These are phyloP conservation scores for Nannochloris sp. DNA, from an alignment of 139 green algal species.

Conservation along the genomic window DNA sequence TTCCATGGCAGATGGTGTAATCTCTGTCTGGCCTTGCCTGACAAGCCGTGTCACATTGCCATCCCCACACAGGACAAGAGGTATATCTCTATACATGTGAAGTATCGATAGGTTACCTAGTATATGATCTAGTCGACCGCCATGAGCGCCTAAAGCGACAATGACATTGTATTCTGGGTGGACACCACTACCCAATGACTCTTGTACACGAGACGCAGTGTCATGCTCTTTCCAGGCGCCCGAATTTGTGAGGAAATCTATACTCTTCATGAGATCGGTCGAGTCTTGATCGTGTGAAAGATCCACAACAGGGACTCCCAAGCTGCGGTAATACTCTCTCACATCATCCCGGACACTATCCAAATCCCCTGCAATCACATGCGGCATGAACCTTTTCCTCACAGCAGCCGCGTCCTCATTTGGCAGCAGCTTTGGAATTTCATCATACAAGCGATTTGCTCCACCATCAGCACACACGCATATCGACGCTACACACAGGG, in stretches of 20 bases:
- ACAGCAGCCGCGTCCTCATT: slow-evolving; percentile 4
- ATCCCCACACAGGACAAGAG: slow-evolving; percentile 71
- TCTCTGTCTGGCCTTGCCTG: slow-evolving; percentile 35
- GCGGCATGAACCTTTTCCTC: slow-evolving; percentile 36
- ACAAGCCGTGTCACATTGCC: slow-evolving; percentile 75
- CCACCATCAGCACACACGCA: slow-evolving; percentile 86
- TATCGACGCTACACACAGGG: slow-evolving; percentile 20
- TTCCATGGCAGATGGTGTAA: slow-evolving; percentile 47
- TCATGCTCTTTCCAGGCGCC: neutral
- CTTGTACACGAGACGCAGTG: neutral
- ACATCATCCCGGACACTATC: slow-evolving; percentile 68
- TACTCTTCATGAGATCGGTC: slow-evolving; percentile 82
- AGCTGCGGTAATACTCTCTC: slow-evolving; percentile 38
- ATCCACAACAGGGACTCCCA: slow-evolving; percentile 45
- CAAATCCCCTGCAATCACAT: slow-evolving; percentile 76
- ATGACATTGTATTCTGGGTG: neutral
- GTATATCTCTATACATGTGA: slow-evolving; percentile 52
- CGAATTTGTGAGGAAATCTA: slow-evolving; percentile 16
- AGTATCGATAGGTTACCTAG: slow-evolving; percentile 76
- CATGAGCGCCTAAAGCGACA: slow-evolving; percentile 59
- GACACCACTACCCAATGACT: neutral
- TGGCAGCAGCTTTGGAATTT: slow-evolving; percentile 37
- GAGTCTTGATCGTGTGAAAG: slow-evolving; percentile 74
- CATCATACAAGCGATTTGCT: slow-evolving; percentile 80
- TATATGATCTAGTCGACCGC: slow-evolving; percentile 87